Base-by-base conservation (phyloP, 495 filamentous ascomycete genomes). In the Aspergillus baeticus region DNA sequence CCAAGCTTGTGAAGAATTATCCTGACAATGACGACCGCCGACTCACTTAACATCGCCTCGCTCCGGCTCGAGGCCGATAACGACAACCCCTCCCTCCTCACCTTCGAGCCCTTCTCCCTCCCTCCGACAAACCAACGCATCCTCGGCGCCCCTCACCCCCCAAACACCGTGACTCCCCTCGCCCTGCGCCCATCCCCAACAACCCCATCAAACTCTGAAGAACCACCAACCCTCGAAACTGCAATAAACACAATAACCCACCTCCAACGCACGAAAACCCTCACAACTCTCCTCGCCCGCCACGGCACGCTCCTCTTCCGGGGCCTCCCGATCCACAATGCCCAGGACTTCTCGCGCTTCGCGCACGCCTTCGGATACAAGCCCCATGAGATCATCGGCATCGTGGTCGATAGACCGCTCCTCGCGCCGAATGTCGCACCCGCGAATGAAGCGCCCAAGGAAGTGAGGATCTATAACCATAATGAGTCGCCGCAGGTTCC, bases 71-170 rank as follows among this genome's bases (percentile, higher is more conserved):
- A 13, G 14, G 47, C 36, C 11, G 31, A 34, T 13, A 11, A 37
- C 26, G 11, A 38, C 15, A 38, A 4, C 14, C 36, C 15, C 5
- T 38, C 36, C 14, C 36, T 42, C 39, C 18, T 65, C n/a, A 57
- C 54, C 6, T 67, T 72, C 54, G 78, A 59, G 87, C 87, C 60
- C 87, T 96, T 79, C 84, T 90, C 57, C 81, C 81, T 43, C 65
- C 91, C 48, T 90, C 88, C 70, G 5, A 69, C 66, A 6, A 80
- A 80, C 55, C 75, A 78, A 50, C 73, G 72, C 6, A 51, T 59
- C 4, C 70, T 77, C 7, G 63, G 66, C 17, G 41, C 69, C 17
- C 77, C 76, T 13, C 76, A 79, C 64, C 73, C 73, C 10, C 37
- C 58, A 14, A 59, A 72, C 22, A 76, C 71, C 13, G 59, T 63